Evolutionary conservation across 345 rosid genomes (phyloP), one percentile per base, ranked within the genome.

Genomic region (Citropsis articulata): DNA sequence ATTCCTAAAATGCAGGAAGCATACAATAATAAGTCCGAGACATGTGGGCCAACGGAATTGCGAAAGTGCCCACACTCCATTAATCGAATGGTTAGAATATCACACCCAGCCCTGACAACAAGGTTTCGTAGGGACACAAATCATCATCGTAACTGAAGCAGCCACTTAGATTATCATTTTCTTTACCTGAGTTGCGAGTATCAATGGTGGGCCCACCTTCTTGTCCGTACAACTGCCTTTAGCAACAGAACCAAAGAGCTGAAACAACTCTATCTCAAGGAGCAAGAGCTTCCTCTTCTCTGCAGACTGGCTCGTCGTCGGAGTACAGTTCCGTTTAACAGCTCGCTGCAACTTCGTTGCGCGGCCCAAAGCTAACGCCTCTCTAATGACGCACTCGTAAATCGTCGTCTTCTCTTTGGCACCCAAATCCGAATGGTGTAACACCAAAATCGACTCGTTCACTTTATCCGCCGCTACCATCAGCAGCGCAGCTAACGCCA

Each of bases 211-310:
- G 21, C 80, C 72, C 79, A 72, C 75, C 87, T 87, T 90, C 81
- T 78, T 84, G 71, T 84, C 91, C 69, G 79, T 66, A 25, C 68
- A 33, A 56, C 73, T 78, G 45, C 70, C 77, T 8, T 40, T 76
- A 74, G 87, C 77, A 7, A 81, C 89, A 30, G 90, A 89, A 28
- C 87, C 94, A 55, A 89, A 92, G 65, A 91, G 87, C 84, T 91
- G 97, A 70, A 92, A 93, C 83, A 94, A 76, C 87, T 84, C 93
- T 69, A 92, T 91, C 87, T 82, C 91, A 65, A 84, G 66, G 69
- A 94, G 93, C 84, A 89, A 76, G 56, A 92, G 86, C 81, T 85
- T 89, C 69, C 95, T 80, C 76, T 85, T 91, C 81, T 70, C 75
- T 8, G 68, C 78, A 24, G 77, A 74, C 76, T 77, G 85, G 72